Evolutionary conservation across 371 early-diverging fungal species (phyloP), one percentile per base, ranked within the genome.

Genomic region (Syncephalis plumigaleata): DNA sequence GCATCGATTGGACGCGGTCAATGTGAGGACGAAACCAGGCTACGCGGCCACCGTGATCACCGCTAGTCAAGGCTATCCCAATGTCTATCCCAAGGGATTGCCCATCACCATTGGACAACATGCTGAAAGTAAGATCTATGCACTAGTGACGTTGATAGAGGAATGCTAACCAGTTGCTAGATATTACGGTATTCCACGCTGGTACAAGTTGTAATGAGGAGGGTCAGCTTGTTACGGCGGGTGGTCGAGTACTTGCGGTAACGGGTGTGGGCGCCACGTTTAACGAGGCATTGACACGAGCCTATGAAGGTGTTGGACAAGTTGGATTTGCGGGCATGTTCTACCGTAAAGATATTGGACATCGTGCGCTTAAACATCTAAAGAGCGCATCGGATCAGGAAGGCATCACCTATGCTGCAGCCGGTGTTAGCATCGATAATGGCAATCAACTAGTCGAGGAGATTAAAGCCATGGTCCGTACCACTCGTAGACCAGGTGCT

Each of bases 341-440:
- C 56, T 88, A 67, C 58, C 78, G 97, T 49, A 73, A 67, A 16
- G 97, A 97, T 57, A 97, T 97, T 62, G 97, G 90, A 9, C 81
- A 87, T 58, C 66, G 81, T 45, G 75, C 65, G 13, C 48, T 68
- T 26, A 38, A 39, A 18, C 46, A 50, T n/a, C 56, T 55, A 23
- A 55, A 58, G 5, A n/a, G n/a, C n/a, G 55, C 38, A 16, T 65
- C 56, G 22, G 53, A 61, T 48, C 57, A 62, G 44, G 49, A 51
- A 3, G 67, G 69, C 20, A 63, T 78, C 43, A 86, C 89, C 3
- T 97, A 97, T 62, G 90, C 86, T 13, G 81, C 81, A 54, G 92
- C 96, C 22, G 98, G 98, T 60, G 98, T 97, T 26, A 76, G 75
- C 51, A 93, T 97, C 53, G 92, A 94, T 61, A 84, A 85, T 11